Percentiles rank a stretch among this genome's conserved stretches.
These are phyloP conservation scores for Pseudogymnoascus sp. DNA, from an alignment of 2,329 filamentous ascomycete genomes.

Conservation along the genomic window DNA sequence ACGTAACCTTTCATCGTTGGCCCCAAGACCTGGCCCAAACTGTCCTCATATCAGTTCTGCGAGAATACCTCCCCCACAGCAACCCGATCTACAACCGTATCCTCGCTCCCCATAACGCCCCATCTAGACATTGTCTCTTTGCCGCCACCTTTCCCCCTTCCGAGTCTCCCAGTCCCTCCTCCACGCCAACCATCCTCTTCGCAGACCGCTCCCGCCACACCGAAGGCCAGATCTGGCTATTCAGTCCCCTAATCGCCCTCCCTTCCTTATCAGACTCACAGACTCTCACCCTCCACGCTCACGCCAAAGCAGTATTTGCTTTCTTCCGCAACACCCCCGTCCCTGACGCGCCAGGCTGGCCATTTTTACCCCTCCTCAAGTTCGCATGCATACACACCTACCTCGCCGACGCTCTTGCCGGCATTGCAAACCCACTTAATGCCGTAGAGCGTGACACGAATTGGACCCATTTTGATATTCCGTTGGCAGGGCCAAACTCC, in stretches of 20 bases:
- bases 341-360: constrained; percentile 25
- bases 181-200: constrained; percentile 23
- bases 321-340: constrained; percentile 20
- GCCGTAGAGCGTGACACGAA: constrained; percentile 15
- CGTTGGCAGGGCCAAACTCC: not conserved
- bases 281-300: constrained; percentile 10
- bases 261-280: constrained; percentile 3
- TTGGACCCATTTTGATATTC: constrained; percentile 22
- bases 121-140: constrained; percentile 23
- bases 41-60: constrained; percentile 19
- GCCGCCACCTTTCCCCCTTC: constrained; percentile 17
- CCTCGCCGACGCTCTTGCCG: constrained; percentile 13
- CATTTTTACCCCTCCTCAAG: constrained; percentile 21
- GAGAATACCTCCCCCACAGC: constrained; percentile 21
- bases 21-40: constrained; percentile 17
- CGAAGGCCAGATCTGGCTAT: constrained; percentile 27
- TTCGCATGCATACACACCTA: constrained; percentile 21
- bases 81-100: constrained; percentile 25
- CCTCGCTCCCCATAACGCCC: constrained; percentile 23
- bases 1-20: constrained; percentile 9
- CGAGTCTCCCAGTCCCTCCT: not conserved
- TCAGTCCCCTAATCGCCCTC: constrained; percentile 20
- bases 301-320: constrained; percentile 14
- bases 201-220: constrained; percentile 24
- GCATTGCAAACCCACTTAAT: constrained; percentile 13